Percentiles rank a stretch among this genome's conserved stretches.
Conservation (phyloP, 1,284 basidiomycete species). For the Limonomyces culmigenus region DNA sequence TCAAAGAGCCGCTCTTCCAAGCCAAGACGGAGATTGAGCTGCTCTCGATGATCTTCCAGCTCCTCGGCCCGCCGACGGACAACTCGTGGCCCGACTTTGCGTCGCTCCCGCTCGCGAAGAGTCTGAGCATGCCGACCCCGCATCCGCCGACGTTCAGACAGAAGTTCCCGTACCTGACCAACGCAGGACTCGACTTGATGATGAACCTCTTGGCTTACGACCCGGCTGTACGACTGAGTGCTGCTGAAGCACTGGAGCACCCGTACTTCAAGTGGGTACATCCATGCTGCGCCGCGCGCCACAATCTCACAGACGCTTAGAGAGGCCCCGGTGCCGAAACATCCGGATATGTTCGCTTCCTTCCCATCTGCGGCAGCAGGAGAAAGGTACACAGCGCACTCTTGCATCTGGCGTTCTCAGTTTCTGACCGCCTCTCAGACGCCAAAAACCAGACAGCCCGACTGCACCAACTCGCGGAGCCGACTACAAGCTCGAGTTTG, state of each 20-base stretch:
- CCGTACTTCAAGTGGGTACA: constrained; percentile 73
- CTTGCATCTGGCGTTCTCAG: constrained; percentile 1
- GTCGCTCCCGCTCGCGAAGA: constrained; percentile 64
- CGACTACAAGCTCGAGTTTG: constrained; percentile 38
- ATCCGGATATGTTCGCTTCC: constrained; percentile 92
- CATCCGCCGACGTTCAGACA: constrained; percentile 56
- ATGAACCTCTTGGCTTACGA: constrained; percentile 79
- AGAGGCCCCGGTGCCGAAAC: constrained; percentile 89
- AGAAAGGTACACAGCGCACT: constrained; percentile 56
- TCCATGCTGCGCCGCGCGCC: background rate
- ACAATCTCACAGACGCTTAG: constrained; percentile 20
- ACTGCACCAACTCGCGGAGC: constrained; percentile 53
- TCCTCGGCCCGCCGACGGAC: constrained; percentile 79
- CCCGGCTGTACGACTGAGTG: constrained; percentile 69
- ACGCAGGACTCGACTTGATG: constrained; percentile 77
- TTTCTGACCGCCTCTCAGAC: constrained; percentile 21
- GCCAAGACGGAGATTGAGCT: constrained; percentile 94
- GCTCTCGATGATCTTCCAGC: constrained; percentile 81
- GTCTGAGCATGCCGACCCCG: constrained; percentile 63
- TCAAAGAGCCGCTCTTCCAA: constrained; percentile 88
- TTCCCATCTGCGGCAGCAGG: constrained; percentile 97
- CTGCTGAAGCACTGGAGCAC: constrained; percentile 80
- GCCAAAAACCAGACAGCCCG: constrained; percentile 61
- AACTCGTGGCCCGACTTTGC: constrained; percentile 78
- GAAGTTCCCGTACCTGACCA: constrained; percentile 68